phyloP scores from a whole-genome alignment of 805 yeast species.

The Wickerhamiella allomyrinae region DNA sequence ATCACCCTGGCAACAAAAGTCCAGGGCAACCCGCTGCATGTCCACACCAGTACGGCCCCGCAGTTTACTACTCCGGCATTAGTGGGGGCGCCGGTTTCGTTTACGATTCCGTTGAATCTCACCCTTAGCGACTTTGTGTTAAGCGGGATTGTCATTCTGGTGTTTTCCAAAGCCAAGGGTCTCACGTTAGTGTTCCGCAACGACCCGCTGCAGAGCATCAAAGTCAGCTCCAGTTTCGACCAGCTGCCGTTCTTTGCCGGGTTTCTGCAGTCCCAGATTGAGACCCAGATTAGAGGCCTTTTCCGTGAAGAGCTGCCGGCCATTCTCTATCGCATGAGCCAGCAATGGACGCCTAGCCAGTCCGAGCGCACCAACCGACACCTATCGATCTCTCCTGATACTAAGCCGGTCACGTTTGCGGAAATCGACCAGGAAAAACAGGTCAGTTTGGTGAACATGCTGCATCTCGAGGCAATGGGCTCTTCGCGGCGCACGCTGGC shows the following conservation, averaged over 20 bases:
- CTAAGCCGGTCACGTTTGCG: constrained; percentile 31
- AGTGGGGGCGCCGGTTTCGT: constrained; percentile 47
- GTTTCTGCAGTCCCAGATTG: constrained; percentile 70
- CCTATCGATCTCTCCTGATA: constrained; percentile 1
- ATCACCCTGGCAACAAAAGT: constrained; percentile 65
- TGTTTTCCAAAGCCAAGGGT: constrained; percentile 68
- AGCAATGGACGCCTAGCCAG: constrained; percentile 40
- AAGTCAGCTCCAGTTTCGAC: constrained; percentile 78
- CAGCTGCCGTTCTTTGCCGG: constrained; percentile 71
- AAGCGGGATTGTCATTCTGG: constrained; percentile 72
- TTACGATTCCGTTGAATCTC: constrained; percentile 66
- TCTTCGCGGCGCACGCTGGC: constrained; percentile 70
- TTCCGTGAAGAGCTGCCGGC: constrained; percentile 78
- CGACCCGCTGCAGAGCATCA: constrained; percentile 74
- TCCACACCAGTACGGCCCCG: constrained; percentile 33
- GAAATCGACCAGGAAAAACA: constrained; percentile 45
- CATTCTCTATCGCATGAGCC: constrained; percentile 58
- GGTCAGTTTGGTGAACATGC: constrained; percentile 52
- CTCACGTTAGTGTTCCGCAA: constrained; percentile 75
- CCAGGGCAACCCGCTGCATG: constrained; percentile 71
- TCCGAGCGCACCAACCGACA: constrained; percentile 3
- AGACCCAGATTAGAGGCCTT: constrained; percentile 60
- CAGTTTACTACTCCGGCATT: constrained; percentile 55
- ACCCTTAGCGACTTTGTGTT: constrained; percentile 57
- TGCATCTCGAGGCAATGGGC: constrained; percentile 51